Evolutionary conservation across 371 early-diverging fungal genomes (phyloP), one percentile per base, ranked within the genome.

Genomic region (Neoconidiobolus thromboides): DNA sequence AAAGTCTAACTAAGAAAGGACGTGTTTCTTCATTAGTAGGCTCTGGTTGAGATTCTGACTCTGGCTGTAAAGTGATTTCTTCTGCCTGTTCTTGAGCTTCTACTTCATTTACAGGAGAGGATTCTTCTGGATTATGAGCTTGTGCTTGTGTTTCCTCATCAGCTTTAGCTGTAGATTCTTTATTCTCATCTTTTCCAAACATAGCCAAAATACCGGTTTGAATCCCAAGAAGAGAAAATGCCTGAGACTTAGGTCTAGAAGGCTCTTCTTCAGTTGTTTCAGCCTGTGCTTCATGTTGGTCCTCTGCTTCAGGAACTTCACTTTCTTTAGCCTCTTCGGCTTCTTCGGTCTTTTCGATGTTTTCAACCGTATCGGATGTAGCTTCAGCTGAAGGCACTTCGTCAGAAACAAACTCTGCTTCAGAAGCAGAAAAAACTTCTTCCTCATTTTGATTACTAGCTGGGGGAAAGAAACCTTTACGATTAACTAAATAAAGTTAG

Each of bases 371-470:
- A 26, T 26, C 26, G 26, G 26, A 26, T 26, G 26, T 26, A 14
- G 40, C 60, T 51, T 48, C 26, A 2, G 3, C 50, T 39, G 57
- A 2, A 38, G 55, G 43, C 40, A 41, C 36, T 51, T 59, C 60
- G 39, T 60, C 53, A 38, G 54, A 38, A 37, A 52, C 61, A 51
- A 43, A 41, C 51, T 60, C 61, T 7, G 43, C 54, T 43, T 60
- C 61, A 15, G 61, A 60, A 43, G 53, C 61, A 44, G 61, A 60
- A 47, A 60, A 54, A 26, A 40, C 38, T 44, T 60, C 61, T 14
- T 54, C 54, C 6, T 60, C 51, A 46, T 40, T 36, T n/a, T 36
- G 26, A 36, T 42, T 39, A 12, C 43, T 44, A 44, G 57, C 12
- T 26, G 57, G 57, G 3, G 57, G n/a, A 37, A 44, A 15, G 42